Percentiles rank a stretch among this genome's conserved stretches.
Conservation (phyloP, 768 basidiomycete species). For the Rhodotorula toruloides region DNA sequence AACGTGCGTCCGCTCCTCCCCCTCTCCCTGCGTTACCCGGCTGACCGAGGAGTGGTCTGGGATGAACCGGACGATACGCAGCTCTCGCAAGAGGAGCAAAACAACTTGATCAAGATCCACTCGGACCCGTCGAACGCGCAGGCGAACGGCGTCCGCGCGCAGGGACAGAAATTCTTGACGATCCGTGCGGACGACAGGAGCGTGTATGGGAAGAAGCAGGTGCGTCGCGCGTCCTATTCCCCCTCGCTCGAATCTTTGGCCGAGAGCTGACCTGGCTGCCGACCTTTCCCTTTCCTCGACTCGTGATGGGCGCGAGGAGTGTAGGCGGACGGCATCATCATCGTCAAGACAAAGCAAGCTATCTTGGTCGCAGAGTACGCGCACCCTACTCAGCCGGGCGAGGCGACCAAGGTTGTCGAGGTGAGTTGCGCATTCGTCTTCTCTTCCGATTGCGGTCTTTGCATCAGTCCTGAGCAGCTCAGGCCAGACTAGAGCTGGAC, state of each 20-base stretch:
- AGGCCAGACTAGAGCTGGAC: not conserved
- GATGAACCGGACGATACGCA: slow-evolving; percentile 42
- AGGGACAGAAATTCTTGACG: slow-evolving; percentile 69
- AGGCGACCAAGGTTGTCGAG: slow-evolving; percentile 63
- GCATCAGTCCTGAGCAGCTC: no score
- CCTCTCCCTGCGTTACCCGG: no score
- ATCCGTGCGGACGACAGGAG: slow-evolving; percentile 54
- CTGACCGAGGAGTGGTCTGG: no score
- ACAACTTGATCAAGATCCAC: slow-evolving; percentile 55
- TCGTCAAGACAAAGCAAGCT: slow-evolving; percentile 80
- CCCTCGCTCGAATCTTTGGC: not conserved
- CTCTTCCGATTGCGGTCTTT: not conserved
- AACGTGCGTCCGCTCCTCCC: slow-evolving; percentile 50
- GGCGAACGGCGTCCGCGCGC: slow-evolving; percentile 60
- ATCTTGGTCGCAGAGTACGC: slow-evolving; percentile 72
- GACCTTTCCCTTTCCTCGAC: not conserved
- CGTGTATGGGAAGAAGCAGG: slow-evolving; percentile 72
- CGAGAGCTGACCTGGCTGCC: not conserved
- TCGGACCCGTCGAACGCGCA: slow-evolving; percentile 42
- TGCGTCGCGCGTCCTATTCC: slow-evolving; percentile 49
- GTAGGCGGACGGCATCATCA: slow-evolving; percentile 65
- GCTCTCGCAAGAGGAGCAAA: slow-evolving; percentile 64
- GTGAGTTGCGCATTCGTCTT: slow-evolving; percentile 1
- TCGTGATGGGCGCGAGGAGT: not conserved
- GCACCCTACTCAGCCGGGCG: slow-evolving; percentile 61